Conservation (phyloP, 1,284 basidiomycete species). For the Apiotrichum domesticum region DNA sequence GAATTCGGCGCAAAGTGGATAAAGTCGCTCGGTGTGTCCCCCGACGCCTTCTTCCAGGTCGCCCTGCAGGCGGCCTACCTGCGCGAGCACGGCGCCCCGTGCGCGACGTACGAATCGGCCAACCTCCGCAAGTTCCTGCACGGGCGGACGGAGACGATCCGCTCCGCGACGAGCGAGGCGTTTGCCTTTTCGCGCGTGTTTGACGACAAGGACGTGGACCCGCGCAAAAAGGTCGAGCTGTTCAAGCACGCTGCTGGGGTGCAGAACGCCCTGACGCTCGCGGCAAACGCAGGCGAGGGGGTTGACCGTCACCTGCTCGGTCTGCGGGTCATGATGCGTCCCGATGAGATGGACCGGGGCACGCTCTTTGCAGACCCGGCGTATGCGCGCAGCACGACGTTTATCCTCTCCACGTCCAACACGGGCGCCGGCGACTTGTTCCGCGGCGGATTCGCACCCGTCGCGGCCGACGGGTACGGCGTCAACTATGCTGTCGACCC, state of each 20-base stretch:
- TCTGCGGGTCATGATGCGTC: slow-evolving; percentile 8
- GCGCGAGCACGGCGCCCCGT: slow-evolving; percentile 6
- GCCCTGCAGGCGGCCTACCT: slow-evolving; percentile 11
- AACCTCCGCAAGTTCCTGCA: slow-evolving; percentile 10
- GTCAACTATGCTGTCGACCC: slow-evolving; percentile 14
- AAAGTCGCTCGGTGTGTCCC: slow-evolving; percentile 11
- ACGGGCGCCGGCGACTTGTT: slow-evolving; percentile 12
- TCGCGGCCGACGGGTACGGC: slow-evolving; percentile 7
- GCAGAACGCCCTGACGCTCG: slow-evolving; percentile 7
- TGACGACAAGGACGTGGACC: not conserved
- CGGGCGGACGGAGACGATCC: slow-evolving; percentile 15
- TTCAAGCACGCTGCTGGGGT: slow-evolving; percentile 8
- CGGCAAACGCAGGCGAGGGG: slow-evolving; percentile 5
- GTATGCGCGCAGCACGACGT: slow-evolving; percentile 5
- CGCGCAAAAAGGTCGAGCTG: slow-evolving; percentile 1
- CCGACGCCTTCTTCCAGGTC: slow-evolving; percentile 17
- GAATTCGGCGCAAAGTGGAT: slow-evolving; percentile 13
- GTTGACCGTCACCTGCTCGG: slow-evolving; percentile 16
- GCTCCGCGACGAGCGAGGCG: slow-evolving; percentile 5
- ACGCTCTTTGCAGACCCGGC: slow-evolving; percentile 9
- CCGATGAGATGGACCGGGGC: slow-evolving; percentile 2
- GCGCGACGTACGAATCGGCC: slow-evolving; percentile 13
- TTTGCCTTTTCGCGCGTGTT: slow-evolving; percentile 1
- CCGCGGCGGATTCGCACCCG: slow-evolving; percentile 14
- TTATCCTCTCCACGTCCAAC: slow-evolving; percentile 14